Evolutionary conservation across 1,284 basidiomycete genomes (phyloP).

Genomic region (Ceratobasidium sp.): DNA sequence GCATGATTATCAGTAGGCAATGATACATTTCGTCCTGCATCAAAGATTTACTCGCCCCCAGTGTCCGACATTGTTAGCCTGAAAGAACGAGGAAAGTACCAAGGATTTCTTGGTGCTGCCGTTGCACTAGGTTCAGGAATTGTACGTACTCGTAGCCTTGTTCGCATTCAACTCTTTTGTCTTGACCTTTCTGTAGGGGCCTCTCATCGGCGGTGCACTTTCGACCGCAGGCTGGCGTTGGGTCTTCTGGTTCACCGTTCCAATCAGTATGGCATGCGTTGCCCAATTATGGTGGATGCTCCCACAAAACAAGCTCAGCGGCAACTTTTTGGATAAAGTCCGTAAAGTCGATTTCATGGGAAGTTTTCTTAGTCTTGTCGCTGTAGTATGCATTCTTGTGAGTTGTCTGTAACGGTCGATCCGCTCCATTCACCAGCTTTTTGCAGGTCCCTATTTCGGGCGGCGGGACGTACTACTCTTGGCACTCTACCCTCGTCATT

Average conservation of each 20-base stretch:
- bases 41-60: background rate
- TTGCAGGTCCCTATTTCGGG: conserved; percentile 42
- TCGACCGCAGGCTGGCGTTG: conserved; percentile 44
- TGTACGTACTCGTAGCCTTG: background rate
- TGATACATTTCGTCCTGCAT: background rate
- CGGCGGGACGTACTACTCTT: conserved; percentile 44
- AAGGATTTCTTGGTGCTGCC: conserved; percentile 74
- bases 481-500: conserved; percentile 44
- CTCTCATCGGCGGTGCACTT: conserved; percentile 40
- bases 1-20: conserved; percentile 43
- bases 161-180: too few relatives aligned
- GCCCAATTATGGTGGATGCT: conserved; percentile 44
- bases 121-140: conserved; percentile 43
- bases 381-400: conserved; percentile 40
- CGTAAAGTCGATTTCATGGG: conserved; percentile 44
- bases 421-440: too few relatives aligned
- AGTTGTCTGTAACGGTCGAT: too few relatives aligned
- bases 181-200: conserved; percentile 21
- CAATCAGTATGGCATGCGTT: conserved; percentile 40
- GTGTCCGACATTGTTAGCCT: conserved; percentile 79
- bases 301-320: conserved; percentile 43
- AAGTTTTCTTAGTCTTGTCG: conserved; percentile 40
- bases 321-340: conserved; percentile 45
- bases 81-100: conserved; percentile 80
- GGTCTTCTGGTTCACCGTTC: conserved; percentile 45